Base-by-base conservation (phyloP, 495 filamentous ascomycete species). In the Barbatosphaeria neglecta region DNA sequence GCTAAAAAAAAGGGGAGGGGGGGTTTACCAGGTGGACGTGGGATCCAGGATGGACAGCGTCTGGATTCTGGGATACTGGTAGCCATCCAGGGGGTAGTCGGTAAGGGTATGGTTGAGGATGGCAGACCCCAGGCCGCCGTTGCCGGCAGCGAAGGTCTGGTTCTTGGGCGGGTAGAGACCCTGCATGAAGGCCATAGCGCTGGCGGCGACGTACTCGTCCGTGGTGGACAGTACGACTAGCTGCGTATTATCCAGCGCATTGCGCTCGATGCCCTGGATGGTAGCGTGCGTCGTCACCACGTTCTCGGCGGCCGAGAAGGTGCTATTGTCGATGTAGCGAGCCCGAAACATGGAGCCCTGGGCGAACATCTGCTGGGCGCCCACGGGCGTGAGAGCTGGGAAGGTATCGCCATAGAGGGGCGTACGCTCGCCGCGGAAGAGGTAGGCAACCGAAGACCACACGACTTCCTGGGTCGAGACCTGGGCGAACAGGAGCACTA, bases 381-480 rank as follows among this genome's bases (percentile, higher is more conserved):
- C 68, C 5, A 58, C 28, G 1, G 66, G 60, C n/a, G 68, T 72
- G n/a, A 72, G 51, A 13, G 43, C 50, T 1, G 44, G 20, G 7
- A 39, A 25, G 1, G 47, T 18, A 9, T 45, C 51, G 20, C 25
- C 45, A n/a, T 35, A 35, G 2, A 60, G 23, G 13, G 68, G 68
- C 13, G 60, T 72, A 23, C 59, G 60, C 46, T 72, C 68, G 41
- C 67, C 68, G 50, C 69, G 49, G 17, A 62, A 45, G 37, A 72
- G 43, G 54, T 61, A 72, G 15, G 58, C 58, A 13, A 64, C 58
- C 1, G 64, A 65, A n/a, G 68, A 62, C 67, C 67, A 72, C 38
- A 72, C 59, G 16, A 57, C 62, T 44, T 67, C 61, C 41, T 62
- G 59, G 2, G 65, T 61, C 11, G 51, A 45, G 51, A 43, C 27